A percentile compares a stretch with the other conserved stretches of the same genome.
Evolutionary conservation across 2,329 filamentous ascomycete genomes (phyloP).

Genomic region (Sclerotinia borealis): DNA sequence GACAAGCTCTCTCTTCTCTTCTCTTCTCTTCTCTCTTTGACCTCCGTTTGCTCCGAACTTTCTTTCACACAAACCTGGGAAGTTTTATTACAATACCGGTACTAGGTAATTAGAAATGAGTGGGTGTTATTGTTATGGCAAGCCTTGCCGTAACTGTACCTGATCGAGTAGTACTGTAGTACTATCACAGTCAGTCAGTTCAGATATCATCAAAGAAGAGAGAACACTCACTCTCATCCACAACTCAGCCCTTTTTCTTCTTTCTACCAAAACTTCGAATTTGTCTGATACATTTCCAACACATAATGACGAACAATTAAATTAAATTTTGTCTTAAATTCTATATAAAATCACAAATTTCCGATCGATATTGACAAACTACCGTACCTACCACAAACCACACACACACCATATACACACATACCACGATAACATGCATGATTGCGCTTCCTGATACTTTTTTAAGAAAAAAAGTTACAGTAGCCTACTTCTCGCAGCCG

Average conservation of each 20-base stretch:
- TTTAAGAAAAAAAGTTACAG: constrained; percentile 14
- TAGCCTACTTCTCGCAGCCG: constrained; percentile 17
- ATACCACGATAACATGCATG: neutral
- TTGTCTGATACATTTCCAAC: neutral
- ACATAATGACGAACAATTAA: neutral
- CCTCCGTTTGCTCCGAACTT: neutral
- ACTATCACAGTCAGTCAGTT: neutral
- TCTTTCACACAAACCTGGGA: neutral
- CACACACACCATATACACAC: too few species aligned
- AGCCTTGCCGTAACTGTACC: neutral
- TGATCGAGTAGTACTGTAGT: neutral
- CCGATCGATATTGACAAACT: neutral
- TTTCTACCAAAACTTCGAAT: too few species aligned
- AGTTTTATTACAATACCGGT: too few species aligned
- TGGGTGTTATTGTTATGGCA: neutral
- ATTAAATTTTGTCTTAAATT: neutral
- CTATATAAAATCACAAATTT: neutral
- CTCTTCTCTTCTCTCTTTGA: neutral
- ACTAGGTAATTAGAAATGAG: neutral
- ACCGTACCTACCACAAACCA: too few species aligned
- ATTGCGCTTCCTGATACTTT: constrained; percentile 26
- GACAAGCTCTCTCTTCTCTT: neutral
- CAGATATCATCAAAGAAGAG: neutral
- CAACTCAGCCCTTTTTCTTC: too few species aligned
- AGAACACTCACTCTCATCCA: neutral